Percentiles rank a stretch among this genome's conserved stretches.
Evolutionary conservation across 2,329 filamentous ascomycete genomes (phyloP).

Genomic region (Akanthomyces uredinophilus): DNA sequence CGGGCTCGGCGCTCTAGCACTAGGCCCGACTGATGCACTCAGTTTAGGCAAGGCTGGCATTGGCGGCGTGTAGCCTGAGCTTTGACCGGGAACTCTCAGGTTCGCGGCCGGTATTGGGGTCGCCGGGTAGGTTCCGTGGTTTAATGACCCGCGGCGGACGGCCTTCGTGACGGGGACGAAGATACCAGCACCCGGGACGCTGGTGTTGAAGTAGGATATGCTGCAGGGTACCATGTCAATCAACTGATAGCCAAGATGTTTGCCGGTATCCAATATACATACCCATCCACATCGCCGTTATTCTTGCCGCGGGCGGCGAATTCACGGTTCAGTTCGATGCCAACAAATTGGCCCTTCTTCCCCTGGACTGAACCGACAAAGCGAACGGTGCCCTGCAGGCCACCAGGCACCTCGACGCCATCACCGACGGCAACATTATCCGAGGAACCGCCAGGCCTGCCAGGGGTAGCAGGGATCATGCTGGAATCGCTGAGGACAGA

Average conservation of each 20-base stretch:
- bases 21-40: constrained; percentile 80
- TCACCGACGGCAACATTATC: constrained; percentile 69
- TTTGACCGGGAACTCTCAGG: constrained; percentile 50
- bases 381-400: constrained; percentile 84
- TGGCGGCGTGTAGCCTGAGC: constrained; percentile 58
- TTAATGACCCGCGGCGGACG: constrained; percentile 57
- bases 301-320: constrained; percentile 88
- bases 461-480: constrained; percentile 52
- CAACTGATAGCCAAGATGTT: not conserved
- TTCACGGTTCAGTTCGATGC: constrained; percentile 79
- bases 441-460: constrained; percentile 56
- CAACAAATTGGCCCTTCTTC: constrained; percentile 87
- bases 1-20: constrained; percentile 62
- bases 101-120: constrained; percentile 62
- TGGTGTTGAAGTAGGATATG: constrained; percentile 75
- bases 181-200: constrained; percentile 76
- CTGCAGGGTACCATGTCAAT: constrained; percentile 32
- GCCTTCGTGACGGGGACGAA: constrained; percentile 86
- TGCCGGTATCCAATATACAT: constrained; percentile 28
- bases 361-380: constrained; percentile 83
- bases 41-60: constrained; percentile 69
- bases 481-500: constrained; percentile 41
- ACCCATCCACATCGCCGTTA: constrained; percentile 93
- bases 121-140: constrained; percentile 44
- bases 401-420: constrained; percentile 83